Percentiles rank a stretch among this genome's conserved stretches.
Conservation (phyloP, 1,284 basidiomycete species). For the Ceratobasidium sp. region DNA sequence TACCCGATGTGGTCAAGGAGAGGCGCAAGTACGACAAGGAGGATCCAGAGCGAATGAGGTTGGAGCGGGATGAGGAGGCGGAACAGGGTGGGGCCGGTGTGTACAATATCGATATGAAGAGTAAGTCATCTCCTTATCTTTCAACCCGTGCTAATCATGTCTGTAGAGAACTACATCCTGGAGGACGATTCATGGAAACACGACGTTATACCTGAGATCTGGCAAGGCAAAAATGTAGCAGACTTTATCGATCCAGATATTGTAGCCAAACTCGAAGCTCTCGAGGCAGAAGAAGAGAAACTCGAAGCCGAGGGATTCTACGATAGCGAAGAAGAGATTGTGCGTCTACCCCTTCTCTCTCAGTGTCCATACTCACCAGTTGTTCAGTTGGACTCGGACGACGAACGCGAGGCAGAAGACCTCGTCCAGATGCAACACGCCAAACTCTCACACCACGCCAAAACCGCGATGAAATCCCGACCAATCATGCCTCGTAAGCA, state of each 20-base stretch:
- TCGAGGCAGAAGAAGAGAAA: conserved; percentile 96
- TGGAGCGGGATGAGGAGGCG: conserved; percentile 84
- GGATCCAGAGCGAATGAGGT: conserved; percentile 77
- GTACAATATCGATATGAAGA: conserved; percentile 89
- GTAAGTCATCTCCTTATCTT: conserved; percentile 63
- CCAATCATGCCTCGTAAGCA: conserved; percentile 88
- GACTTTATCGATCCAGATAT: conserved; percentile 99
- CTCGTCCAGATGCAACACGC: conserved; percentile 79
- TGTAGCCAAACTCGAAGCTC: conserved; percentile 93
- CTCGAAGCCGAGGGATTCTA: conserved; percentile 96
- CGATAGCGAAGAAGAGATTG: conserved; percentile 87
- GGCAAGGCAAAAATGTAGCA: conserved; percentile 98
- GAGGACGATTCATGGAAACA: conserved; percentile 95
- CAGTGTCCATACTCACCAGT: conserved; percentile 5
- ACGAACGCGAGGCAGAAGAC: conserved; percentile 82
- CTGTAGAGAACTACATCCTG: conserved; percentile 88
- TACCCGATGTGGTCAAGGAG: conserved; percentile 83
- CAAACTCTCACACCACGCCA: conserved; percentile 80
- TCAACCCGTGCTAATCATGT: not conserved
- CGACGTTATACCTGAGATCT: conserved; percentile 95
- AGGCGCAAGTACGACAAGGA: conserved; percentile 86
- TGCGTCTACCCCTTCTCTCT: conserved; percentile 57
- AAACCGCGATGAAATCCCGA: conserved; percentile 90
- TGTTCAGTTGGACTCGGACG: conserved; percentile 89
- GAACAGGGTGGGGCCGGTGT: conserved; percentile 90